phyloP scores from a whole-genome alignment of 2,329 filamentous ascomycete genomes.

The Curvularia spicifera region DNA sequence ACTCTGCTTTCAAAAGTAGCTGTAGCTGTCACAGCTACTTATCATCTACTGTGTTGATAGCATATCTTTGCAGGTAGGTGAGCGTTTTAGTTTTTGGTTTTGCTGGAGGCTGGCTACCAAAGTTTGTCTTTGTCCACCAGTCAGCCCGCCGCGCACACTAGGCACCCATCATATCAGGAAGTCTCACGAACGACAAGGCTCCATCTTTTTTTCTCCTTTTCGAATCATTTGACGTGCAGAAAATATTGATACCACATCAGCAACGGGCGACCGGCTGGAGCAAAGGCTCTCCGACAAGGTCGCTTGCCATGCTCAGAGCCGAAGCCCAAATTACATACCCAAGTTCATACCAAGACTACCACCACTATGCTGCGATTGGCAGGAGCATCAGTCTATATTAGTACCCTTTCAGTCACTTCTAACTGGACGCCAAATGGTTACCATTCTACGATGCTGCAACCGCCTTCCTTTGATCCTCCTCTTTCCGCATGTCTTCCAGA shows the following conservation, averaged over 20 bases:
- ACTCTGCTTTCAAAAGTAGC: too few relatives aligned
- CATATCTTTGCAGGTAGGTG: too few relatives aligned
- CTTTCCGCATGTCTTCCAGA: slow-evolving; percentile 82
- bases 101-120: neutral
- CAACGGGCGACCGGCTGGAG: neutral
- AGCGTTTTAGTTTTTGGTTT: too few relatives aligned
- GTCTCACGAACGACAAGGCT: neutral
- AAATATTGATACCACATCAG: slow-evolving; percentile 5
- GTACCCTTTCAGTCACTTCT: neutral
- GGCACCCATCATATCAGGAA: neutral
- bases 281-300: neutral
- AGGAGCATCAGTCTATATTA: neutral
- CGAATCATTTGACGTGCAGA: neutral
- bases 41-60: too few relatives aligned
- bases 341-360: neutral
- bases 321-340: neutral
- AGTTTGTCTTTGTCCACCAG: neutral
- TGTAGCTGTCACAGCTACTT: too few relatives aligned
- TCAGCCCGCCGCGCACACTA: neutral
- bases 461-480: slow-evolving; percentile 54
- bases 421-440: slow-evolving; percentile 1
- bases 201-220: neutral
- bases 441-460: slow-evolving; percentile 27
- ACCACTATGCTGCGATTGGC: neutral
- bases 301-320: neutral